Evolutionary conservation across 2,329 filamentous ascomycete genomes (phyloP).

Genomic region (Colletotrichum navitas): DNA sequence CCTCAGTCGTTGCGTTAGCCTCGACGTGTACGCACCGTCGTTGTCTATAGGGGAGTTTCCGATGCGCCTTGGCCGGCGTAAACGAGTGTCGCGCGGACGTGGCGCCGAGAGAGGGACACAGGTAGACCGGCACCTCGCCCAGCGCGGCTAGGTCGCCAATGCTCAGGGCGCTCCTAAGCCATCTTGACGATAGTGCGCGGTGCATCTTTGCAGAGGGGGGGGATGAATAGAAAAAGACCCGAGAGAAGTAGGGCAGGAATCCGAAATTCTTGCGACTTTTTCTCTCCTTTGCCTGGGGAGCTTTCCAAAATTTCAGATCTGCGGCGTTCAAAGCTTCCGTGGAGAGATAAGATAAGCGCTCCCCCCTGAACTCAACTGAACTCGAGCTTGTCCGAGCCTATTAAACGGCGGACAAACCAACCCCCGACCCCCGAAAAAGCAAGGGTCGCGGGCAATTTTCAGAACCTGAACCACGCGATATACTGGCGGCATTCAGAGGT

Average conservation of each 20-base stretch:
- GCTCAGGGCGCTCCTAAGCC: constrained; percentile 58
- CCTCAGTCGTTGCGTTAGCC: constrained; percentile 4
- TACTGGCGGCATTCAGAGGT: constrained; percentile 10
- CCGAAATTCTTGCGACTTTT: neutral
- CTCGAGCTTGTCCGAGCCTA: neutral
- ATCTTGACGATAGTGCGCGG: constrained; percentile 57
- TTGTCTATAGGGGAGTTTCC: constrained; percentile 37
- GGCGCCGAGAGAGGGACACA: constrained; percentile 55
- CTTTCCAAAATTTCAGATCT: constrained; percentile 30
- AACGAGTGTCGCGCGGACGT: constrained; percentile 21
- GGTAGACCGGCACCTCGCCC: constrained; percentile 59
- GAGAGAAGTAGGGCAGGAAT: neutral
- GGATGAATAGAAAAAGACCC: neutral
- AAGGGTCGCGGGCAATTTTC: constrained; percentile 42
- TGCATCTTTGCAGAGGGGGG: constrained; percentile 53
- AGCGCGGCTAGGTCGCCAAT: constrained; percentile 54
- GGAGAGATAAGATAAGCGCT: constrained; percentile 19
- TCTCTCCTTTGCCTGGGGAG: neutral
- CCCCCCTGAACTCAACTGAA: too few species aligned
- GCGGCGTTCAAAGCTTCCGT: constrained; percentile 8
- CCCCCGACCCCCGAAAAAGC: constrained; percentile 34
- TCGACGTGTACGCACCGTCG: constrained; percentile 48
- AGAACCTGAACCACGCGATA: constrained; percentile 34
- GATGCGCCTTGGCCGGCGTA: constrained; percentile 43
- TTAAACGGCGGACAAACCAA: constrained; percentile 37